These are phyloP conservation scores for Penicillium sp. DNA, from an alignment of 2,329 filamentous ascomycete genomes.

Conservation along the genomic window DNA sequence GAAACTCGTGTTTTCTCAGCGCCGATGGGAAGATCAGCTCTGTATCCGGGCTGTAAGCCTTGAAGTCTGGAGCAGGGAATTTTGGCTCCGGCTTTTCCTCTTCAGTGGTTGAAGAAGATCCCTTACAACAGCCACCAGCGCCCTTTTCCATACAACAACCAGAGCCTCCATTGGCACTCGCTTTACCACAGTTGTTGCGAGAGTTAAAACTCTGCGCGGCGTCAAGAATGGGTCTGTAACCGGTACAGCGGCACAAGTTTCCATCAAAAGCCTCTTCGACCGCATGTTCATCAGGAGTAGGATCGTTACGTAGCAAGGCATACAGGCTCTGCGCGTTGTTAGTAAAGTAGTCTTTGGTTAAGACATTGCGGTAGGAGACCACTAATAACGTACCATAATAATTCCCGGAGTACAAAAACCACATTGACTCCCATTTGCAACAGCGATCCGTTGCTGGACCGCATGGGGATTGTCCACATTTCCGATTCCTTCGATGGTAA, in stretches of 20 bases:
- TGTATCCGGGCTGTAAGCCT: conserved; percentile 89
- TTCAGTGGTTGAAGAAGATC: conserved; percentile 47
- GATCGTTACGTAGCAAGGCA: conserved; percentile 82
- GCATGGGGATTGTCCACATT: conserved; percentile 84
- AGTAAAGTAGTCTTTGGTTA: conserved; percentile 3
- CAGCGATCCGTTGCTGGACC: conserved; percentile 85
- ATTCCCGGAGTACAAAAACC: conserved; percentile 97
- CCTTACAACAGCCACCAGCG: conserved; percentile 68
- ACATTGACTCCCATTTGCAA: conserved; percentile 88
- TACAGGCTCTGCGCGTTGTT: conserved; percentile 69
- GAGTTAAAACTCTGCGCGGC: conserved; percentile 79
- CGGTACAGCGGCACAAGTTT: conserved; percentile 92
- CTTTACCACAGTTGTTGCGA: conserved; percentile 58
- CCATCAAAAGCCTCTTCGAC: conserved; percentile 97
- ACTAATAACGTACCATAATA: conserved; percentile 64
- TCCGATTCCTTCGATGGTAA: conserved; percentile 95
- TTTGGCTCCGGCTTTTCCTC: conserved; percentile 43
- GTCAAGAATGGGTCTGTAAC: conserved; percentile 90
- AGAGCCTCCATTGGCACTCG: conserved; percentile 58
- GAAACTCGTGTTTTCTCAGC: conserved; percentile 78
- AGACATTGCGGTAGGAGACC: neutral
- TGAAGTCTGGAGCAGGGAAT: conserved; percentile 87
- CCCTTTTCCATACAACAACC: conserved; percentile 73
- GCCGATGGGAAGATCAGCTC: conserved; percentile 92
- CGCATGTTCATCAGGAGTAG: conserved; percentile 73